Evolutionary conservation across 148 eudicot species (phyloP), one percentile per base, ranked within the genome.

Genomic region (Vaccinium vitisidaea): DNA sequence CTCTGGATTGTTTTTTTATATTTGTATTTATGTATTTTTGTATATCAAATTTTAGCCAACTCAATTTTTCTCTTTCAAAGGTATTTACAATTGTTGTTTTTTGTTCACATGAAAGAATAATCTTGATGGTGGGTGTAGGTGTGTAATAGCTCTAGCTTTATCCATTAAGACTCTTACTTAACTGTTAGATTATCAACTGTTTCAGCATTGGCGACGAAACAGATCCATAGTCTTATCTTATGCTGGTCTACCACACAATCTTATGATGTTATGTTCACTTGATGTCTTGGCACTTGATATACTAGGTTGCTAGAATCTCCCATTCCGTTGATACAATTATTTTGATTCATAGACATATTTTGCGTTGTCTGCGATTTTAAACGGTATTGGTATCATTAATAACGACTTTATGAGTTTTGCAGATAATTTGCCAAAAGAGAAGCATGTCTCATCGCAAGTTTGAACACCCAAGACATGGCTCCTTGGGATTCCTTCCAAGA

Each of bases 401-500:
- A 73, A 80, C 73, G 21, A 83, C 0, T 0, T 79, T 0, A 23
- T 43, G 48, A 79, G 82, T 83, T 78, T 85, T 87, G 87, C 89
- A 89, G 90, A 82, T 4, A 13, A 84, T 74, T 14, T 75, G 10
- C 21, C 6, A 81, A 11, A 23, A 13, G 30, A 48, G 79, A 53
- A 85, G 8, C 67, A 89, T 89, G 91, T 89, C 89, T 75, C 91
- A 89, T 59, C 89, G 91, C 74, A 89, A 89, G 89, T 89, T 89
- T 86, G 91, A 89, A 81, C 89, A 85, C 81, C 86, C 91, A 56
- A 87, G 91, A 65, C 91, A 89, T 79, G 91, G 91, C 10, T 89
- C 91, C 19, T 81, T 89, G 56, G 91, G 91, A 81, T 89, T 89
- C 81, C 88, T 89, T 65, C 91, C 91, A 8, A 83, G 91, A 73